Evolutionary conservation across 495 filamentous ascomycete species (phyloP).

Genomic region (Penicillium simplicissimum): DNA sequence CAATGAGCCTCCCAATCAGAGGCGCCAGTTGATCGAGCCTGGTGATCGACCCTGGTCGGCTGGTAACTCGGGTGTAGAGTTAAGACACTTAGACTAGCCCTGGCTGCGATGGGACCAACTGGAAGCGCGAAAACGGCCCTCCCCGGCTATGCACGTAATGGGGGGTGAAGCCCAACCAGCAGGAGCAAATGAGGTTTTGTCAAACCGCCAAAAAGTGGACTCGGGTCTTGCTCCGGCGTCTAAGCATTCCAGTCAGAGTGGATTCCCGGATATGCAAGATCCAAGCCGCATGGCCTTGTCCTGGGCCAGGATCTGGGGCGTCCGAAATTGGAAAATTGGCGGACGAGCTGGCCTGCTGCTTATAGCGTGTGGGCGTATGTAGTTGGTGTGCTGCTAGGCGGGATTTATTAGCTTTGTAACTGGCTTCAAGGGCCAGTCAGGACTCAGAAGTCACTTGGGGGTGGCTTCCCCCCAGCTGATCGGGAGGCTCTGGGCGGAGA

Average conservation of each 20-base stretch:
- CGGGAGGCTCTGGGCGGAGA: slow-evolving; percentile 3
- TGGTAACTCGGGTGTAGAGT: background rate
- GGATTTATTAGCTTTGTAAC: background rate
- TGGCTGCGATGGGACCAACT: slow-evolving; percentile 30
- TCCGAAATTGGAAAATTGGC: background rate
- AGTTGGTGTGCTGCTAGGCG: background rate
- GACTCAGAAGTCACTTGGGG: background rate
- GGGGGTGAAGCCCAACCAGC: slow-evolving; percentile 8
- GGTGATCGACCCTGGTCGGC: background rate
- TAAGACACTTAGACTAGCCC: too few species aligned
- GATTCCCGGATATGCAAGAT: slow-evolving; percentile 28
- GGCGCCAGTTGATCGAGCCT: background rate
- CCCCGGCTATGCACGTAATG: slow-evolving; percentile 43
- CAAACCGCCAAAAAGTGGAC: slow-evolving; percentile 41
- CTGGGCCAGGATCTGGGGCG: slow-evolving; percentile 3
- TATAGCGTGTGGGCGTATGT: background rate
- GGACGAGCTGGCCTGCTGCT: background rate
- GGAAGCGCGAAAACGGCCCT: slow-evolving; percentile 29
- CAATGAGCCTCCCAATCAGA: background rate
- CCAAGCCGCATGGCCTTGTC: slow-evolving; percentile 15
- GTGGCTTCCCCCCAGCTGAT: background rate
- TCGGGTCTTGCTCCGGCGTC: slow-evolving; percentile 37
- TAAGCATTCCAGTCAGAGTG: slow-evolving; percentile 37
- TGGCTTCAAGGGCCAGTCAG: background rate
- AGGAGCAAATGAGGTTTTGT: slow-evolving; percentile 8